Evolutionary conservation across 1,139 yeast genomes (phyloP).

Genomic region (Candida pseudoviswanathii): DNA sequence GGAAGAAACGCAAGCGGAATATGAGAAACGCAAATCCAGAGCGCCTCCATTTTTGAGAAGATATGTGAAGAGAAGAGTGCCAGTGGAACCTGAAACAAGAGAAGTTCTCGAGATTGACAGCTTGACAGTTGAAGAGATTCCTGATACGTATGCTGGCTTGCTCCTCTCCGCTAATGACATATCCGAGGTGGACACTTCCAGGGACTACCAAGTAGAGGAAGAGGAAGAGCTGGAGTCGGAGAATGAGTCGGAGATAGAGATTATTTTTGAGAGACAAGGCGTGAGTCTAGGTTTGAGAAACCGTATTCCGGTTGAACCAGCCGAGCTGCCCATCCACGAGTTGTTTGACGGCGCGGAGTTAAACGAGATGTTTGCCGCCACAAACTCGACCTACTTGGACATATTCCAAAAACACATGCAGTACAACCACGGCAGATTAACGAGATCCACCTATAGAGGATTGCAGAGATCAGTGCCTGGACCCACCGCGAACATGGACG

Average conservation of each 20-base stretch:
- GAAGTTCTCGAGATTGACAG: slow-evolving; percentile 22
- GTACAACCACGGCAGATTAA: slow-evolving; percentile 28
- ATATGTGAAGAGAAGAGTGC: slow-evolving; percentile 19
- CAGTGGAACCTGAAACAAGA: slow-evolving; percentile 1
- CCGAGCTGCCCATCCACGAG: slow-evolving; percentile 24
- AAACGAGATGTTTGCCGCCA: slow-evolving; percentile 28
- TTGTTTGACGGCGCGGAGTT: slow-evolving; percentile 34
- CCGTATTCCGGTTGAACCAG: background rate
- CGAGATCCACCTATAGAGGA: slow-evolving; percentile 43
- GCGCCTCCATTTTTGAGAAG: slow-evolving; percentile 31
- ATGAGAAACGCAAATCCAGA: slow-evolving; percentile 21
- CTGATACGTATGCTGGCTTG: slow-evolving; percentile 19
- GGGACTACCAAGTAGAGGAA: slow-evolving; percentile 33
- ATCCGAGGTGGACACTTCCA: slow-evolving; percentile 51
- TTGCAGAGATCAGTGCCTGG: background rate
- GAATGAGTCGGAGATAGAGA: slow-evolving; percentile 21
- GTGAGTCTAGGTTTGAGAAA: background rate
- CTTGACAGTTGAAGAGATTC: slow-evolving; percentile 26
- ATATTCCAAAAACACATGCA: slow-evolving; percentile 41
- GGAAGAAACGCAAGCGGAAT: slow-evolving; percentile 25
- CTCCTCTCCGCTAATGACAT: slow-evolving; percentile 31
- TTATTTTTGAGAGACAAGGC: background rate
- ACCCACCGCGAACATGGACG: background rate
- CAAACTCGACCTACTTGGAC: slow-evolving; percentile 16
- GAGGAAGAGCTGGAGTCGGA: slow-evolving; percentile 17